These are phyloP conservation scores for Glaciozyma antarctica DNA, from an alignment of 768 basidiomycete species.

Conservation along the genomic window DNA sequence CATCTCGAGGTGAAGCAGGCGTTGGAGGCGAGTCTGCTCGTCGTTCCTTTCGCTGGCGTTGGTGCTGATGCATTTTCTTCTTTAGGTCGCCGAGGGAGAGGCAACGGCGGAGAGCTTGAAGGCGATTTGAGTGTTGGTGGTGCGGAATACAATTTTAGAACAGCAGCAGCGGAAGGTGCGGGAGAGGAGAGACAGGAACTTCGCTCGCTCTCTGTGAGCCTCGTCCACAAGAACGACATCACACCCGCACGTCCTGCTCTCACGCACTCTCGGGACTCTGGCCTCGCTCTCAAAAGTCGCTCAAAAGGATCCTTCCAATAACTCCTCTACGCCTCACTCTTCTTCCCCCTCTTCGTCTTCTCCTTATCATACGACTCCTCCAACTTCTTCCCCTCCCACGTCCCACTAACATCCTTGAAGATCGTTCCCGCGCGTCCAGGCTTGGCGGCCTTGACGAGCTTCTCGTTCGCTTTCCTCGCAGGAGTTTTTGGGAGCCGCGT, in stretches of 20 bases:
- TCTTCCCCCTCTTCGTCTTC: conserved; percentile 17
- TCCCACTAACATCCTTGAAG: conserved; percentile 19
- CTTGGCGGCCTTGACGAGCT: conserved; percentile 18
- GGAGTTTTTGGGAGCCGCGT: background rate
- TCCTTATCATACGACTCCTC: conserved; percentile 6
- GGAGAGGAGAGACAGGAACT: too few species aligned
- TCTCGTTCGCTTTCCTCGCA: background rate
- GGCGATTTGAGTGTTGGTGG: conserved; percentile 11
- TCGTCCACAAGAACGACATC: too few species aligned
- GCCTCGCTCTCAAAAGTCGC: too few species aligned
- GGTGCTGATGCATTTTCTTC: background rate
- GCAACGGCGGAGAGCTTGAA: conserved; percentile 26
- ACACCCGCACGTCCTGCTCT: too few species aligned
- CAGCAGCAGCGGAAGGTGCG: too few species aligned
- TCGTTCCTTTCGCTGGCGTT: background rate
- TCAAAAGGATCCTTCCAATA: too few species aligned
- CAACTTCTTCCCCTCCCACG: conserved; percentile 6
- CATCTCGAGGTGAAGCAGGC: conserved; percentile 87
- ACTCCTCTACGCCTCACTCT: background rate
- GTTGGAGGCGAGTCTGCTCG: conserved; percentile 53
- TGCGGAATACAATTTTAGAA: too few species aligned
- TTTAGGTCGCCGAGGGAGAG: conserved; percentile 27
- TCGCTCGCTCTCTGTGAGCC: too few species aligned
- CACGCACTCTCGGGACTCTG: too few species aligned
- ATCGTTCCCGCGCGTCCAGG: conserved; percentile 22